These are phyloP conservation scores for Cladosporium sp. DNA, from an alignment of 2,329 filamentous ascomycete genomes.

Conservation along the genomic window DNA sequence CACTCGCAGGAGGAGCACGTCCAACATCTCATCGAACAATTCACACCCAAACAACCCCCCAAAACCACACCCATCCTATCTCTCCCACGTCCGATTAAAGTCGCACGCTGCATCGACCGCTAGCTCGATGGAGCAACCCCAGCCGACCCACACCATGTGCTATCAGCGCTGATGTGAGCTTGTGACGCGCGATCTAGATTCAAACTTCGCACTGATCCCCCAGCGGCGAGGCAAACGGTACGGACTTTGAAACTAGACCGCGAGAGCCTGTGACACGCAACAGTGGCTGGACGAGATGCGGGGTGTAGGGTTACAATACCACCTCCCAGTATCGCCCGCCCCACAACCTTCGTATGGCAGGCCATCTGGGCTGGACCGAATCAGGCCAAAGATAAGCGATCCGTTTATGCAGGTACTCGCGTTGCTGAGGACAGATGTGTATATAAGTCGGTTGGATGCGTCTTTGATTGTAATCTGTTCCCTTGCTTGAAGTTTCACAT, in stretches of 20 bases:
- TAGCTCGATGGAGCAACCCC: conserved; percentile 1
- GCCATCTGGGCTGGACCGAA: neutral
- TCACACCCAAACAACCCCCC: neutral
- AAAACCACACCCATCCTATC: neutral
- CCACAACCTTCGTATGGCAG: neutral
- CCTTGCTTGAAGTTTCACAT: neutral
- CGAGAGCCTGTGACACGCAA: neutral
- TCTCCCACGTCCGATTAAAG: neutral
- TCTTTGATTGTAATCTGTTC: neutral
- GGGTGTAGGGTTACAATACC: neutral
- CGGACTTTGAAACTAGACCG: no score
- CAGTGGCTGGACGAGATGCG: conserved; percentile 1
- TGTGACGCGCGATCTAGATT: no score
- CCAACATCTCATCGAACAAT: neutral
- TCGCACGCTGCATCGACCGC: neutral
- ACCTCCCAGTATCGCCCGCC: neutral
- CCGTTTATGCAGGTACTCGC: neutral
- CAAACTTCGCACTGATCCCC: no score
- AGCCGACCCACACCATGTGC: neutral
- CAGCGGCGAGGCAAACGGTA: no score
- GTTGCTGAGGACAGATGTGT: neutral
- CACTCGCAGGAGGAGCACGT: neutral
- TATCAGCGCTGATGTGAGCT: conserved; percentile 3
- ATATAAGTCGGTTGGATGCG: neutral
- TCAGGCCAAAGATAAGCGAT: neutral